phyloP scores from a whole-genome alignment of 306 rosid species.

The Castanopsis chinensis region DNA sequence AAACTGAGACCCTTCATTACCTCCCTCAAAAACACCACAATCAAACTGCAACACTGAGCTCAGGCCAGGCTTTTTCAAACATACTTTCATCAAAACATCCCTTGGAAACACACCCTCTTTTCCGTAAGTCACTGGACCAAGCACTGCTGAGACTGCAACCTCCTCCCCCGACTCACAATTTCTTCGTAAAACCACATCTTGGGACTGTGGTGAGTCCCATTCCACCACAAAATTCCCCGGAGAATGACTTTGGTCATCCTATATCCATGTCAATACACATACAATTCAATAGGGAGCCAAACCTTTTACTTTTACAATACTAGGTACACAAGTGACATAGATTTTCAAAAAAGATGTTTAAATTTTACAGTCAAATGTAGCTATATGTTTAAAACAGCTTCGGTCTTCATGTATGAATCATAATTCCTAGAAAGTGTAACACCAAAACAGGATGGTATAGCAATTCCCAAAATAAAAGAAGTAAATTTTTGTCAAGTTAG shows the following conservation, averaged over 20 bases:
- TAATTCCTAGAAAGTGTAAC: not conserved
- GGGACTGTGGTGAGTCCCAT: conserved; percentile 45
- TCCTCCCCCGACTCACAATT: conserved; percentile 65
- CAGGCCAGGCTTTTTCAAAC: conserved; percentile 61
- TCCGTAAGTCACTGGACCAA: conserved; percentile 42
- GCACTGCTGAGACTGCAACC: conserved; percentile 65
- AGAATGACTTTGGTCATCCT: conserved; percentile 39
- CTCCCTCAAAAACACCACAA: conserved; percentile 40
- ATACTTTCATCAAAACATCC: conserved; percentile 67
- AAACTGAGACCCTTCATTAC: conserved; percentile 34
- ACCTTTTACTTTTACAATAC: not conserved
- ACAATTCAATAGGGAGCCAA: not conserved
- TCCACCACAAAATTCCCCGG: conserved; percentile 62
- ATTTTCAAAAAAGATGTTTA: not conserved
- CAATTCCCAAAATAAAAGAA: not conserved
- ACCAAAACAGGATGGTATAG: not conserved
- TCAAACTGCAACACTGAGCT: conserved; percentile 71
- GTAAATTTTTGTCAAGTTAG: not conserved
- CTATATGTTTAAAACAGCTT: not conserved
- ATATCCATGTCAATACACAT: conserved; percentile 22
- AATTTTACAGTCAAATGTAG: not conserved
- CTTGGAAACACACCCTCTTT: conserved; percentile 35
- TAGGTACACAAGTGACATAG: not conserved
- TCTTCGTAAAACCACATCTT: conserved; percentile 65
- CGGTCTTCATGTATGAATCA: no score